Percentiles rank a stretch among this genome's conserved stretches.
phyloP scores from a whole-genome alignment of 2,329 filamentous ascomycete genomes.

The Aschersonia sp. region DNA sequence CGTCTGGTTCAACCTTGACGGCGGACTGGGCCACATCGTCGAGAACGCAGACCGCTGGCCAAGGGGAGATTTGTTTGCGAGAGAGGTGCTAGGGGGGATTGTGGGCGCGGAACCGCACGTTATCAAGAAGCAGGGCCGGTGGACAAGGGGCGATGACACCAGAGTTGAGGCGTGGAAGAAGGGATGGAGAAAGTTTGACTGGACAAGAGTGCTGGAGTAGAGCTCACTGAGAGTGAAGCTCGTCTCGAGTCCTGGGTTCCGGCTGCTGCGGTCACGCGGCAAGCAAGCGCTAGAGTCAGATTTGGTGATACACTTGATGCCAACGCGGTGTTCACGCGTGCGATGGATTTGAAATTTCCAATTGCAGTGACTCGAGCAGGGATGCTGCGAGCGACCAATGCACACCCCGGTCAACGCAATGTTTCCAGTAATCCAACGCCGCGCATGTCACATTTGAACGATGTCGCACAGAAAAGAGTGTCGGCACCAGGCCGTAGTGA shows the following conservation, averaged over 20 bases:
- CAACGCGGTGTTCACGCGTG: too few species aligned
- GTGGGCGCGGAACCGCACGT: slow-evolving; percentile 67
- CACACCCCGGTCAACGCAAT: too few species aligned
- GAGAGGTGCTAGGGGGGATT: slow-evolving; percentile 88
- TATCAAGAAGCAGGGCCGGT: slow-evolving; percentile 80
- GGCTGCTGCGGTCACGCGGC: too few species aligned
- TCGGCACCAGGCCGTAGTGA: too few species aligned
- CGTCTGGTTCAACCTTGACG: slow-evolving; percentile 87
- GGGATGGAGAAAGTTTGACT: slow-evolving; percentile 87
- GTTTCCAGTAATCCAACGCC: too few species aligned
- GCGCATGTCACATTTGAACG: too few species aligned
- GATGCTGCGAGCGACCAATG: too few species aligned
- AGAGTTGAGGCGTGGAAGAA: slow-evolving; percentile 68
- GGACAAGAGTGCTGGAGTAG: slow-evolving; percentile 41
- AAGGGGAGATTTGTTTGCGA: slow-evolving; percentile 76
- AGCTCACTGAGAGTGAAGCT: neutral
- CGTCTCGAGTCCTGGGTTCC: neutral
- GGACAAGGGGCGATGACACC: slow-evolving; percentile 56
- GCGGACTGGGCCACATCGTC: slow-evolving; percentile 81
- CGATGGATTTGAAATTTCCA: too few species aligned
- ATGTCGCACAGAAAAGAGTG: too few species aligned
- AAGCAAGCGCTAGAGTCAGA: too few species aligned
- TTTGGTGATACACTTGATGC: too few species aligned
- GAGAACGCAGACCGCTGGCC: slow-evolving; percentile 82
- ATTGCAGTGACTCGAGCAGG: too few species aligned